Evolutionary conservation across 2,329 filamentous ascomycete species (phyloP).

Genomic region (Claviceps quebecensis): DNA sequence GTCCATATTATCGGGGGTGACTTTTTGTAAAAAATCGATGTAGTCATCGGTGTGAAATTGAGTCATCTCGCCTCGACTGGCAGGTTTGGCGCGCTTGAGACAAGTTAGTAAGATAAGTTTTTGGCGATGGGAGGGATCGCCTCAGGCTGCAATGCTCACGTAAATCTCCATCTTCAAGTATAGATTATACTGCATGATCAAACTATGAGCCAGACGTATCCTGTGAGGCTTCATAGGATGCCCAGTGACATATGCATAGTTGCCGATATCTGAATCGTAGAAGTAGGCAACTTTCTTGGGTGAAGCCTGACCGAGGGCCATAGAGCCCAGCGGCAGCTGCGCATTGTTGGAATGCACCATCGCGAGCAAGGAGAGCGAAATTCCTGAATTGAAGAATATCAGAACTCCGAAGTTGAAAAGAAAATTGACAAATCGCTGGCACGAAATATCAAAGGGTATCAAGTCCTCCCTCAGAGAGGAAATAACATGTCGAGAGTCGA

Average conservation of each 20-base stretch:
- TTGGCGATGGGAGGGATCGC: neutral
- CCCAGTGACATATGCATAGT: constrained; percentile 91
- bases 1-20: constrained; percentile 98
- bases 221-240: constrained; percentile 99
- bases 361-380: constrained; percentile 1
- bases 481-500: neutral
- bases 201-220: constrained; percentile 82
- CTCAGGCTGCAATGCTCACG: constrained; percentile 40
- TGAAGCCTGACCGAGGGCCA: constrained; percentile 31
- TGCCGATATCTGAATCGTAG: constrained; percentile 95
- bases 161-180: constrained; percentile 97
- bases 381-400: neutral
- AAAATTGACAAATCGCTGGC: neutral
- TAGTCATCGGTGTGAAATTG: constrained; percentile 94
- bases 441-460: neutral
- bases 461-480: neutral
- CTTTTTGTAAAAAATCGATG: constrained; percentile 85
- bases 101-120: neutral
- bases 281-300: constrained; percentile 90
- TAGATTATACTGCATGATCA: constrained; percentile 91
- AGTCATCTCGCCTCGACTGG: constrained; percentile 77
- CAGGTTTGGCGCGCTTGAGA: constrained; percentile 63
- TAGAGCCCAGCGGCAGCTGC: constrained; percentile 26
- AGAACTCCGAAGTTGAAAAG: neutral
- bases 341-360: constrained; percentile 22